Base-by-base conservation (phyloP, 768 basidiomycete species). In the Tricholoma bakamatsutake region DNA sequence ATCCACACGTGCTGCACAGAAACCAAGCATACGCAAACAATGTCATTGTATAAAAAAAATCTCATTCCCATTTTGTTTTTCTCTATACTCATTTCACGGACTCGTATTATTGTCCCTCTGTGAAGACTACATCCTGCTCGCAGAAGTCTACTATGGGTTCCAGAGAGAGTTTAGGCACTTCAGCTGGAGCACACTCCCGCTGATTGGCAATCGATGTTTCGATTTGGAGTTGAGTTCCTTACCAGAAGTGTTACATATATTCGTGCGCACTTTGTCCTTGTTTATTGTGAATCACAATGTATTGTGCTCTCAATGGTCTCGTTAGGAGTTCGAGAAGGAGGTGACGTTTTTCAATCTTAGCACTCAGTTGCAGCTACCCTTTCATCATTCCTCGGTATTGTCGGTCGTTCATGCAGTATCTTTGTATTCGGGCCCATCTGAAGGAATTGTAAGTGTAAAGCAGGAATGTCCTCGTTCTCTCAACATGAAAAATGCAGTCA, bases 101-200 rank as follows among this genome's bases (percentile, higher is more conserved):
- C 60, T 64, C 55, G 66, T 67, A 63, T 62, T 71, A 71, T 69
- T 71, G 69, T 71, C 69, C 69, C 64, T 67, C 63, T 69, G 67
- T 69, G 69, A 71, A 60, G 33, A 55, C 33, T 28, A 50, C 30
- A 27, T 45, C 60, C 60, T 63, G 63, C 68, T 71, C 67, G 65
- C 69, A 69, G 67, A 66, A 69, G 69, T 61, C 69, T 71, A 71
- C 69, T 56, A 67, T 64, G 49, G 59, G 61, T 64, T 62, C 64
- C 35, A 71, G 65, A 71, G n/a, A 43, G 54, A 63, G 52, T 21
- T 42, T 59, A 11, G 49, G 61, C 53, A 46, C 65, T 64, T 69
- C 69, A 70, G 69, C 69, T 71, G 69, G 69, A 71, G 69, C 69
- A 48, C 64, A 62, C 62, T 68, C 58, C 60, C 61, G 65, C 68